Base-by-base conservation (phyloP, 2,329 filamentous ascomycete genomes). In the Alternaria alternata region DNA sequence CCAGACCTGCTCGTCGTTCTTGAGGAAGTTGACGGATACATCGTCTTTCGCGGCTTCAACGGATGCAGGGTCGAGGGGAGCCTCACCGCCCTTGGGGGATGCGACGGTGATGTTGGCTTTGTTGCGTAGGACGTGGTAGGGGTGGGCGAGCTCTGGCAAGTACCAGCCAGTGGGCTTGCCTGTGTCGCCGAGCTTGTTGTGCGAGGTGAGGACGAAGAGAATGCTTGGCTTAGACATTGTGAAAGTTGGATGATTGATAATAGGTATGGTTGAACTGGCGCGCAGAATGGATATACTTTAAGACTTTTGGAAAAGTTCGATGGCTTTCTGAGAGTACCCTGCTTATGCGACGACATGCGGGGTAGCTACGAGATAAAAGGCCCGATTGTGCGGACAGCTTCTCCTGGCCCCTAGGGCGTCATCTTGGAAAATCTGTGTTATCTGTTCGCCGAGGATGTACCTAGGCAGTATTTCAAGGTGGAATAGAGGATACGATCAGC, bases 121-220 rank as follows among this genome's bases (percentile, higher is more conserved):
- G 62, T 66, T 67, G 54, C 64, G 73, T 7, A 80, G 71, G 55
- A 77, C 73, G 69, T 80, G 73, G 71, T 78, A 80, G 14, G 78
- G 77, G 61, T 79, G 75, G 0, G 75, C 74, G 38, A 75, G 69
- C 48, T 76, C 78, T 2, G 78, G 77, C 16, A 92, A 80, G 73
- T 87, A 92, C 90, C 90, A 92, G 65, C 90, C 90, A 0, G 89
- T 91, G 9, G 85, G 84, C 55, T 80, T 77, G 63, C 77, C 75
- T 44, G 74, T 77, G 68, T 74, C 70, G 52, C 79, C 80, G 52
- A 84, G 77, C 62, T 80, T 77, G 65, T 78, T 76, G 75, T 86
- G 83, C 62, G 89, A 92, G 65, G 88, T 91, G 63, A 92, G 86
- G 59, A 93, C 87, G 76, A 92, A 80, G 80, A 93, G 89, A 65